Evolutionary conservation across 176 grass and related monocot species (phyloP).

Genomic region (Dactylis glomerata): DNA sequence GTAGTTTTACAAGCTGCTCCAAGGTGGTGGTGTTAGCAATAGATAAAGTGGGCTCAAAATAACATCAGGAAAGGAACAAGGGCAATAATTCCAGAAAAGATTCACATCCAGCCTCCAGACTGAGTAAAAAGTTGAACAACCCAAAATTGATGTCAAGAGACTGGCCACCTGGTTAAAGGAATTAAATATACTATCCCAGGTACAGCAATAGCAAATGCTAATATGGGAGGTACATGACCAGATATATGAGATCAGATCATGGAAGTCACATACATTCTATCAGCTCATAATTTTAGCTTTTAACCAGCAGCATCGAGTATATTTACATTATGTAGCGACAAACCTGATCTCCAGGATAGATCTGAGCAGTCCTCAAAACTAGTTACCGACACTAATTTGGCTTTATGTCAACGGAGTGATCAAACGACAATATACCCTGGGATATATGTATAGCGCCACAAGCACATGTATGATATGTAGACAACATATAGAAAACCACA

Average conservation of each 20-base stretch:
- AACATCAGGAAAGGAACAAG: background rate
- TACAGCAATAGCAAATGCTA: background rate
- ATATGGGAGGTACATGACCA: background rate
- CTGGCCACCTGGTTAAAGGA: constrained; percentile 20
- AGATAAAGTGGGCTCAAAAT: background rate
- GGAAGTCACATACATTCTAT: constrained; percentile 10
- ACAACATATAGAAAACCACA: background rate
- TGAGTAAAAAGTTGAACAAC: background rate
- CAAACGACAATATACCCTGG: background rate
- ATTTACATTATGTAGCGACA: constrained; percentile 19
- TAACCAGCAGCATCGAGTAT: constrained; percentile 8
- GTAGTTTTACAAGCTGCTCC: background rate
- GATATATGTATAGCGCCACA: background rate
- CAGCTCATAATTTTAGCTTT: constrained; percentile 12
- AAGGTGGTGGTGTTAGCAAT: background rate
- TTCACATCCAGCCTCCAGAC: background rate
- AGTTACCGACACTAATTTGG: constrained; percentile 26
- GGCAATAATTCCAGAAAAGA: background rate
- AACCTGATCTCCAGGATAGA: constrained; percentile 46
- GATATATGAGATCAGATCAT: constrained; percentile 15
- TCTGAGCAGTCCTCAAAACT: constrained; percentile 26
- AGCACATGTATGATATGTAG: background rate
- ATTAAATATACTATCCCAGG: constrained; percentile 10
- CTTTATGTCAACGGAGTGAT: constrained; percentile 4
- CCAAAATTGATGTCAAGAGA: background rate